Percentiles rank a stretch among this genome's conserved stretches.
Conservation (phyloP, 441 rosid genomes). For the Corymbia citriodora region DNA sequence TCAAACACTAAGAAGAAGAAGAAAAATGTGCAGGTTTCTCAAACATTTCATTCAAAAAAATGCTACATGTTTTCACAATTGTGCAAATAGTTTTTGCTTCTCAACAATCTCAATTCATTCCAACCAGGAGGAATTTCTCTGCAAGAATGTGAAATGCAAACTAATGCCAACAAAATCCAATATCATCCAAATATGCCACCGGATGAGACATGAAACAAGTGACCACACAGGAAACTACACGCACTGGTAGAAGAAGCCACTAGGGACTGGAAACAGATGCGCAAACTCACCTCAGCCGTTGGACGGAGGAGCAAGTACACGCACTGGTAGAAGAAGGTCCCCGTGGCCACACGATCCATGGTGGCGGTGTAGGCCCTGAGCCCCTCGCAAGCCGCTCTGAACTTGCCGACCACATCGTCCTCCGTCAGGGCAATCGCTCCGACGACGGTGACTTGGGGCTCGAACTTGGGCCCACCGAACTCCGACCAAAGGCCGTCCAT, state of each 20-base stretch:
- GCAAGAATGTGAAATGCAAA: background rate
- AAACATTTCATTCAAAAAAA: background rate
- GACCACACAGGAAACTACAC: background rate
- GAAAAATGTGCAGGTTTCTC: background rate
- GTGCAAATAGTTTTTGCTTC: background rate
- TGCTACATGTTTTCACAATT: background rate
- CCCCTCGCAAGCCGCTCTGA: conserved; percentile 57
- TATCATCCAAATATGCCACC: background rate
- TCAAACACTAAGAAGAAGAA: background rate
- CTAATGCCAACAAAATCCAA: background rate
- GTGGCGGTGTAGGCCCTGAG: conserved; percentile 41
- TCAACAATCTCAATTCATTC: background rate
- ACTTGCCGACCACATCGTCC: conserved; percentile 54
- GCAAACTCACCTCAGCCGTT: conserved; percentile 44
- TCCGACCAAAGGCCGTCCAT: conserved; percentile 68
- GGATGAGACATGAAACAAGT: background rate
- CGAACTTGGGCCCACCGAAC: conserved; percentile 68
- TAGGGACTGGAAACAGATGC: background rate
- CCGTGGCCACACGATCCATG: conserved; percentile 58
- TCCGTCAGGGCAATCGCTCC: conserved; percentile 47
- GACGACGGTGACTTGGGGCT: conserved; percentile 83
- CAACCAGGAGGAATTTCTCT: background rate
- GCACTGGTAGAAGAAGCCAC: background rate
- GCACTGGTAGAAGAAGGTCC: conserved; percentile 77
- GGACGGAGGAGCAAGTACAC: conserved; percentile 61